These are phyloP conservation scores for Violaceomyces palustris DNA, from an alignment of 1,284 basidiomycete genomes.

Conservation along the genomic window DNA sequence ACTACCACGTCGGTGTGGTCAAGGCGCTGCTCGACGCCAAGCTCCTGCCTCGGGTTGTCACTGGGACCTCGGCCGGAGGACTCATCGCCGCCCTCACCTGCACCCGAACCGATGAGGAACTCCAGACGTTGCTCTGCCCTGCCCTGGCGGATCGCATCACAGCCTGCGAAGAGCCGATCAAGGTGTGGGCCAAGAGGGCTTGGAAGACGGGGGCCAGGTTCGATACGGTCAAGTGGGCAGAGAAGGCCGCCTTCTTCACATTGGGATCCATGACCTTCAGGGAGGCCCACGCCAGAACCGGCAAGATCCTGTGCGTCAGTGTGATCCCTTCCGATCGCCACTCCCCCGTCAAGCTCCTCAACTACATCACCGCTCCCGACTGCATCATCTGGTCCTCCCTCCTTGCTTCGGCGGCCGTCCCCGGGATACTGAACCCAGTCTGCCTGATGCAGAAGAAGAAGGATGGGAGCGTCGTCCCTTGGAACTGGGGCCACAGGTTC, in stretches of 20 bases:
- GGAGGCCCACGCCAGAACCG: constrained; percentile 89
- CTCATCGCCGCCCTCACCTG: constrained; percentile 67
- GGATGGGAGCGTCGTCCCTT: constrained; percentile 77
- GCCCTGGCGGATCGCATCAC: constrained; percentile 72
- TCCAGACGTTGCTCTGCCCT: constrained; percentile 61
- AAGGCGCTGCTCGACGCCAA: constrained; percentile 84
- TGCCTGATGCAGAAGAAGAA: constrained; percentile 88
- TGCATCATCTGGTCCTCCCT: constrained; percentile 61
- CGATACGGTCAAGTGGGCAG: constrained; percentile 82
- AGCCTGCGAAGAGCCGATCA: constrained; percentile 72
- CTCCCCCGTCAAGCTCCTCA: constrained; percentile 82
- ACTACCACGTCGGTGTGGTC: constrained; percentile 80
- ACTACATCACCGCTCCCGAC: constrained; percentile 92
- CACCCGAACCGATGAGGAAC: constrained; percentile 83
- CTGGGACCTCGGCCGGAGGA: constrained; percentile 86
- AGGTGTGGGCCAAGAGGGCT: constrained; percentile 70
- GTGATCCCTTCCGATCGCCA: constrained; percentile 92
- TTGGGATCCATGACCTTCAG: constrained; percentile 89
- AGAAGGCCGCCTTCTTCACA: constrained; percentile 73
- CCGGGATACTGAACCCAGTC: constrained; percentile 57
- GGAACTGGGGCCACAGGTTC: constrained; percentile 73
- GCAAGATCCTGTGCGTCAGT: constrained; percentile 81
- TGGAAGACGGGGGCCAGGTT: constrained; percentile 87
- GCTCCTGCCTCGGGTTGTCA: constrained; percentile 79
- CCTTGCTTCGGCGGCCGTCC: constrained; percentile 49